Base-by-base conservation (phyloP, 441 rosid species). In the Gossypium lobatum region DNA sequence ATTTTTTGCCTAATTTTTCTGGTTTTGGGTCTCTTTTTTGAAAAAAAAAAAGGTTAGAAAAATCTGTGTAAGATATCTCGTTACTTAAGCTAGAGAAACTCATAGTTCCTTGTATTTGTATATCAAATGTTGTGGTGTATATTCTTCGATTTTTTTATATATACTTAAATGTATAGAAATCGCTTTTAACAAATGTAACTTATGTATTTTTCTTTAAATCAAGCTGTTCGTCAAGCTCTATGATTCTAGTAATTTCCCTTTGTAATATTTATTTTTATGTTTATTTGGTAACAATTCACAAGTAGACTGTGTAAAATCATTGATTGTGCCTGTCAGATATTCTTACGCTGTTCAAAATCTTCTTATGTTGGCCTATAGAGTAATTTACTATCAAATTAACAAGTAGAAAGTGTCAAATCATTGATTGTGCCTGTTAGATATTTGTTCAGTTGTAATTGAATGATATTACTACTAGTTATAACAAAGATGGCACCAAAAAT, bases 91-190 rank as follows among this genome's bases (percentile, higher is more conserved):
- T 37, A 42, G 34, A n/a, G 74, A 23, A 71, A 60, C 21, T 57
- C 2, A 60, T 52, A 53, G 46, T 70, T 54, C 59, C 50, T 26
- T 67, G 59, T 54, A 17, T 18, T 52, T 52, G 60, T 34, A 55
- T 70, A 52, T 55, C 64, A 42, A 55, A 21, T 34, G 0, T 16
- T 34, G 37, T 54, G 53, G 74, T 50, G 60, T 60, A 72, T 10
- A 62, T 28, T 72, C 48, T 28, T 21, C 61, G 8, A 18, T 72
- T 46, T 16, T 71, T 61, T 70, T 67, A 28, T 20, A 45, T 23
- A 17, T 46, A 60, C 37, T 45, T 28, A 46, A 45, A 59, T 72
- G 66, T 72, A 58, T 66, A 45, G 45, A 72, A 7, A 45, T 16
- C n/a, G 45, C 55, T 52, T 31, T 23, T 16, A 59, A 59, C 55